phyloP scores from a whole-genome alignment of 2,329 filamentous ascomycete genomes.

The Stachybotrys chlorohalonatus region DNA sequence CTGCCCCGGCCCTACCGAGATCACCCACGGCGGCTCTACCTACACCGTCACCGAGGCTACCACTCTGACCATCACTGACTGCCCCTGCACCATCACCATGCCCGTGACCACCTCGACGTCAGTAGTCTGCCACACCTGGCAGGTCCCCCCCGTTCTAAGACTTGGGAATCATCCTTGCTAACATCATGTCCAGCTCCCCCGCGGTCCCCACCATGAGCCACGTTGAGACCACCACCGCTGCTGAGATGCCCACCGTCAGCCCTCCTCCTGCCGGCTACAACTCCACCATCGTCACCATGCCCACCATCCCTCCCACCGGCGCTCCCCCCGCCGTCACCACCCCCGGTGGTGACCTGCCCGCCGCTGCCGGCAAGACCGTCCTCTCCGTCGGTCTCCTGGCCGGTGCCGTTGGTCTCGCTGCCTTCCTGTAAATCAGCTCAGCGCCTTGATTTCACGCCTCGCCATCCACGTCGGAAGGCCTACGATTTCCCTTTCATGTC shows the following conservation, averaged over 20 bases:
- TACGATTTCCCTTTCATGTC: slow-evolving; percentile 28
- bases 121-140: slow-evolving; percentile 47
- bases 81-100: slow-evolving; percentile 60
- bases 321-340: slow-evolving; percentile 16
- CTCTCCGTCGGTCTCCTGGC: slow-evolving; percentile 51
- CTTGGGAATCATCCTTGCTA: background rate
- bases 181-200: slow-evolving; percentile 5
- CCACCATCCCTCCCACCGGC: slow-evolving; percentile 9
- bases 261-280: slow-evolving; percentile 24
- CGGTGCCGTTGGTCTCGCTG: slow-evolving; percentile 50
- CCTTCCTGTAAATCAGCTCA: slow-evolving; percentile 45
- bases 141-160: slow-evolving; percentile 13
- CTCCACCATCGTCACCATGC: slow-evolving; percentile 18
- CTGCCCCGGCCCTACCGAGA: slow-evolving; percentile 58
- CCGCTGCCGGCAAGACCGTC: slow-evolving; percentile 46
- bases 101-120: slow-evolving; percentile 43
- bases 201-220: background rate
- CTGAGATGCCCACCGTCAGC: slow-evolving; percentile 9
- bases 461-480: slow-evolving; percentile 23
- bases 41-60: slow-evolving; percentile 62
- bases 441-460: slow-evolving; percentile 17
- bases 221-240: slow-evolving; percentile 1
- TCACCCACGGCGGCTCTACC: slow-evolving; percentile 56
- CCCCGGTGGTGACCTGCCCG: slow-evolving; percentile 24
- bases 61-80: slow-evolving; percentile 63